Evolutionary conservation across 208 protist genomes (phyloP).

Genomic region (Acanthamoeba comandoni): DNA sequence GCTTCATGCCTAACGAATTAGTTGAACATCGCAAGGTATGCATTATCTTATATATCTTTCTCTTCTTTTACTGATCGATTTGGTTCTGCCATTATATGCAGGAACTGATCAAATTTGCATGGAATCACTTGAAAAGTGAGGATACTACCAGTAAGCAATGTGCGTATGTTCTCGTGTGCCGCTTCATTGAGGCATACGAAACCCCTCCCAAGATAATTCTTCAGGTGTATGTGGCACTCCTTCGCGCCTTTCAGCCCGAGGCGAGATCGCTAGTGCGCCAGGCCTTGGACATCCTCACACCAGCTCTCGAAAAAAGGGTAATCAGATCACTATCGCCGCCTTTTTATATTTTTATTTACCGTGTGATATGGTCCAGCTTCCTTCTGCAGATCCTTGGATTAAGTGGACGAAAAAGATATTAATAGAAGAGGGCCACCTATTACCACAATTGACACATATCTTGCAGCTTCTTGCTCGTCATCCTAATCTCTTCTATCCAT

Average conservation of each 20-base stretch:
- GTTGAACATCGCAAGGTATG: constrained; percentile 24
- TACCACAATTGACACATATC: constrained; percentile 89
- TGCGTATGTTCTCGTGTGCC: constrained; percentile 89
- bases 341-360: constrained; percentile 51
- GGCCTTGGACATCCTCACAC: constrained; percentile 89
- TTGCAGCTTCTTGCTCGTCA: constrained; percentile 85
- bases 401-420: constrained; percentile 90
- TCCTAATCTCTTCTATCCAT: constrained; percentile 87
- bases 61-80: background rate
- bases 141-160: constrained; percentile 87
- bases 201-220: constrained; percentile 90
- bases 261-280: constrained; percentile 85
- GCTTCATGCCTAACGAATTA: constrained; percentile 57
- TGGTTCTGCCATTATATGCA: constrained; percentile 56
- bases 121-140: constrained; percentile 89
- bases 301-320: constrained; percentile 82
- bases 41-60: background rate
- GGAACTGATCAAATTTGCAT: constrained; percentile 90
- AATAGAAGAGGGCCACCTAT: constrained; percentile 89
- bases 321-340: background rate
- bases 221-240: constrained; percentile 89
- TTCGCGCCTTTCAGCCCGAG: constrained; percentile 88
- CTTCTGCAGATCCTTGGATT: constrained; percentile 83
- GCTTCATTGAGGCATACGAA: constrained; percentile 90
- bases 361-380: constrained; percentile 13